These are phyloP conservation scores for Dissophora ornata DNA, from an alignment of 192 early-diverging fungal genomes.

Conservation along the genomic window DNA sequence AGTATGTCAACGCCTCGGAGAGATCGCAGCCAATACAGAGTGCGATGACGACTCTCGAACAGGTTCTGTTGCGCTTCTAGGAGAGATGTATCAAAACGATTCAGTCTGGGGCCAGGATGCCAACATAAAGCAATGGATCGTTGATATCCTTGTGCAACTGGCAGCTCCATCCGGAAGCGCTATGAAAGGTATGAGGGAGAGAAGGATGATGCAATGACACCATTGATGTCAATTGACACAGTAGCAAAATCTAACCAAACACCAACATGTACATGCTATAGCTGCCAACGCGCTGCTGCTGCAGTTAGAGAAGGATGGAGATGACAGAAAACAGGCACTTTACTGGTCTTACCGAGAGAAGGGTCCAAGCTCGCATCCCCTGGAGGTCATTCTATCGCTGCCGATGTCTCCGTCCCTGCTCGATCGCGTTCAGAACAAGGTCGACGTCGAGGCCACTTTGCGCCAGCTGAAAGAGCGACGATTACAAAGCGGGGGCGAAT, in stretches of 20 bases:
- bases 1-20: slow-evolving; percentile 7
- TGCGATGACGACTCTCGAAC: neutral
- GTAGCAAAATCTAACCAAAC: too few relatives aligned
- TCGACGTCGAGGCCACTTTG: neutral
- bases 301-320: neutral
- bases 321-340: neutral
- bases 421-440: slow-evolving; percentile 4
- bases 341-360: neutral
- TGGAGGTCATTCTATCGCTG: neutral
- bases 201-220: too few relatives aligned
- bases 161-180: neutral
- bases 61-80: slow-evolving; percentile 7
- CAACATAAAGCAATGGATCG: slow-evolving; percentile 3
- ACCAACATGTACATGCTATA: neutral
- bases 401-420: neutral
- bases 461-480: neutral
- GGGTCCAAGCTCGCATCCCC: neutral
- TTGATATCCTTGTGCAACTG: slow-evolving; percentile 9
- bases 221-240: too few relatives aligned
- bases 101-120: neutral
- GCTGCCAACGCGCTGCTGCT: neutral
- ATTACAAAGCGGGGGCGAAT: neutral
- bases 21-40: neutral
- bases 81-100: slow-evolving; percentile 11
- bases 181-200: neutral